Evolutionary conservation across 345 rosid genomes (phyloP).

Genomic region (Combretum micranthum): DNA sequence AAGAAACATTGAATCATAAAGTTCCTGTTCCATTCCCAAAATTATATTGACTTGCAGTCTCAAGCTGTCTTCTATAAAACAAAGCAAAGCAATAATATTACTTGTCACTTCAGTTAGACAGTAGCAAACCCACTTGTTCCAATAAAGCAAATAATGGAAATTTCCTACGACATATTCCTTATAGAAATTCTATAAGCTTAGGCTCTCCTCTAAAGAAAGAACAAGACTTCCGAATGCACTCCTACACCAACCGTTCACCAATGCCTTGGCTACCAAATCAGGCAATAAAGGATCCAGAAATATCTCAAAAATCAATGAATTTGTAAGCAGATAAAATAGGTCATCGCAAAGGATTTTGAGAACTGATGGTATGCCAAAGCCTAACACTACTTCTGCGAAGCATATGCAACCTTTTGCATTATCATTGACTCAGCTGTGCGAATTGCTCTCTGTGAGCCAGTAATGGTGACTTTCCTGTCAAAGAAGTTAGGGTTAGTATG

Average conservation of each 20-base stretch:
- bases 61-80: background rate
- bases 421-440: slow-evolving; percentile 89
- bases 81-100: background rate
- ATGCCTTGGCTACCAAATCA: slow-evolving; percentile 1
- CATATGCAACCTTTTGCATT: slow-evolving; percentile 82
- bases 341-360: background rate
- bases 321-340: slow-evolving; percentile 9
- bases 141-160: background rate
- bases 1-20: no score
- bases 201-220: background rate
- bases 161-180: slow-evolving; percentile 7
- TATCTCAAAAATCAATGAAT: slow-evolving; percentile 1
- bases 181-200: slow-evolving; percentile 1
- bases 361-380: slow-evolving; percentile 1
- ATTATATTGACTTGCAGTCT: no score
- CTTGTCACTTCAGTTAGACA: background rate
- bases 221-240: slow-evolving; percentile 6
- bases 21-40: no score
- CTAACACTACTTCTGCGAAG: slow-evolving; percentile 51
- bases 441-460: slow-evolving; percentile 84
- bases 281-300: background rate
- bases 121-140: no score
- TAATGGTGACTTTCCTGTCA: slow-evolving; percentile 85
- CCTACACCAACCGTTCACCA: background rate
- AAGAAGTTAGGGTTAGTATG: background rate